Base-by-base conservation (phyloP, 495 filamentous ascomycete species). In the Penicillium herquei region DNA sequence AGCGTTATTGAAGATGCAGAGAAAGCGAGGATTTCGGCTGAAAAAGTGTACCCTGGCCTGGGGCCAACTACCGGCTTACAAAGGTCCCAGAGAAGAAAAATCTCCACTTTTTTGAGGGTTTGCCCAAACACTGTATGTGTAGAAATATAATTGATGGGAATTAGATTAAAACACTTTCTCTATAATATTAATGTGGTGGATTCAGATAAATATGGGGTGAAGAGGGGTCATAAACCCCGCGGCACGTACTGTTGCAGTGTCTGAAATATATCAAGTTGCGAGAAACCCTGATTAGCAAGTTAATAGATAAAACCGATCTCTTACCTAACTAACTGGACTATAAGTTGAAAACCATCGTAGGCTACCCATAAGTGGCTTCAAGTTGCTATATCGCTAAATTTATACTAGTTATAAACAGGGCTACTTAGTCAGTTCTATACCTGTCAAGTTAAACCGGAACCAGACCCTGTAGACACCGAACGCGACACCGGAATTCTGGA, bases 381-480 rank as follows among this genome's bases (percentile, higher is more conserved):
- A n/a, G n/a, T n/a, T 33, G 43, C 49, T 53, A 49, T 12, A n/a
- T 52, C 33, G 43, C 50, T 34, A 35, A 53, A 49, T 53, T 53
- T 12, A 43, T 58, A 35, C 16, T n/a, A n/a, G n/a, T n/a, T 58
- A 0, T 13, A 53, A 49, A 58, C 46, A 53, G 56, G 44, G 10
- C 21, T 49, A 0, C 49, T 58, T 8, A 30, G 45, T 1, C 45
- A 58, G 11, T 53, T 53, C 40, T 21, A 21, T 6, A 21, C 32
- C 3, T 31, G 21, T 13, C 21, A 50, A 1, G 14, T 47, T 3
- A 33, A 55, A 8, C 34, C 18, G 12, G 44, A 49, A 0, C 53
- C 53, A 11, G 21, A 33, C 21, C 21, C 13, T 6, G n/a, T 40
- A 10, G 10, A 21, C 3, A 33, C n/a, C 18, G 32, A 32, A 32